These are phyloP conservation scores for Quercus agrifolia DNA, from an alignment of 306 rosid species.

Conservation along the genomic window DNA sequence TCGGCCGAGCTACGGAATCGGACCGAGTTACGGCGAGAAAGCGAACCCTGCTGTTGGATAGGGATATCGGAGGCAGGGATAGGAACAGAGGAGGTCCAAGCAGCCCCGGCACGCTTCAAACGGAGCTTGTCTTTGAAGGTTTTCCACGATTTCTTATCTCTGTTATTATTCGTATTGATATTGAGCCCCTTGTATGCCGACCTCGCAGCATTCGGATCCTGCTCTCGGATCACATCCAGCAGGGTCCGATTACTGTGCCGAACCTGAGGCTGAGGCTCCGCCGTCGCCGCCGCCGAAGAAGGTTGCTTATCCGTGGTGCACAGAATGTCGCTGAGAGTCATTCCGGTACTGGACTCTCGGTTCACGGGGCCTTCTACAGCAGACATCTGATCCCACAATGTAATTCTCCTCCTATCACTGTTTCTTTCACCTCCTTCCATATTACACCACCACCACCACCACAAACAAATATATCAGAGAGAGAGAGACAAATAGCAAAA, in stretches of 20 bases:
- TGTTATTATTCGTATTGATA: constrained; percentile 26
- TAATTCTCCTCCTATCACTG: constrained; percentile 38
- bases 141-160: constrained; percentile 69
- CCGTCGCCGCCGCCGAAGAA: constrained; percentile 20
- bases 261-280: background rate
- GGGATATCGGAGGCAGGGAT: constrained; percentile 62
- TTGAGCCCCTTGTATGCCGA: constrained; percentile 13
- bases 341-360: constrained; percentile 42
- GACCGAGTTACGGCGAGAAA: constrained; percentile 17
- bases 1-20: constrained; percentile 2
- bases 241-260: constrained; percentile 43
- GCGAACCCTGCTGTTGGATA: background rate
- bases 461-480: background rate
- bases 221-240: constrained; percentile 61
- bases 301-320: constrained; percentile 26
- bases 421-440: constrained; percentile 42
- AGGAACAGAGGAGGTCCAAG: constrained; percentile 62
- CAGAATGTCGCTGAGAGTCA: constrained; percentile 60
- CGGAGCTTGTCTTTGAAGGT: constrained; percentile 66
- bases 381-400: constrained; percentile 76
- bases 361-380: constrained; percentile 32
- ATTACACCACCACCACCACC: background rate
- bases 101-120: constrained; percentile 60
- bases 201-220: constrained; percentile 34
- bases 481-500: background rate